Base-by-base conservation (phyloP, 805 yeast species). In the Ogataea naganishii region DNA sequence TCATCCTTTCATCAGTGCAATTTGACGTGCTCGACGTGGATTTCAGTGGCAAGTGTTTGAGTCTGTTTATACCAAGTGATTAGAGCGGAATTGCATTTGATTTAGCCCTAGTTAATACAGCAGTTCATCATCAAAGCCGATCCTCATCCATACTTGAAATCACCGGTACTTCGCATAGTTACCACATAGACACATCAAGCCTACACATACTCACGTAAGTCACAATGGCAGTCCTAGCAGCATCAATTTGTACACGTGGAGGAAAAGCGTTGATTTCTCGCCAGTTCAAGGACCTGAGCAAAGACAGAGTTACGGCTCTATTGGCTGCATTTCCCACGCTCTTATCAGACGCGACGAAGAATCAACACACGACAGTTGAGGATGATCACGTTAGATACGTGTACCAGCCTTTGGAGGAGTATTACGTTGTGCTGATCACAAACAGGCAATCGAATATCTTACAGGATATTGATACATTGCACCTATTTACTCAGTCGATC, bases 351-450 rank as follows among this genome's bases (percentile, higher is more conserved):
- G 69, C 75, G 15, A 69, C 69, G 28, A 66, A 71, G 29, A 69
- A 79, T 24, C 95, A 86, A 60, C 95, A 88, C 55, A 89, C 97
- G 28, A 81, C 94, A 8, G 92, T 85, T 19, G 98, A 92, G 56
- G 94, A 83, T 51, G 94, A 81, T 30, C 75, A 75, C 42, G 92
- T 84, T 23, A 76, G 99, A 56, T 92, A 84, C 51, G 92, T 92
- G 30, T 92, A 85, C 58, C 96, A 86, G 58, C 96, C 98, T 27
- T 70, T 92, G 51, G 98, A 92, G 53, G 96, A 86, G 43, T 75
- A 84, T 34, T 89, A 84, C 56, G 79, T 92, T 48, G 88, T 94
- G 24, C 63, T 92, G 45, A 79, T 92, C 51, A 89, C 97, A 34
- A 89, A 86, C 59, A 75, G 82, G 40, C 82, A 80, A 44, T 83